A percentile compares a stretch with the other conserved stretches of the same genome.
phyloP scores from a whole-genome alignment of 352 stramenopile genomes.

The Thraustochytrium sp. region DNA sequence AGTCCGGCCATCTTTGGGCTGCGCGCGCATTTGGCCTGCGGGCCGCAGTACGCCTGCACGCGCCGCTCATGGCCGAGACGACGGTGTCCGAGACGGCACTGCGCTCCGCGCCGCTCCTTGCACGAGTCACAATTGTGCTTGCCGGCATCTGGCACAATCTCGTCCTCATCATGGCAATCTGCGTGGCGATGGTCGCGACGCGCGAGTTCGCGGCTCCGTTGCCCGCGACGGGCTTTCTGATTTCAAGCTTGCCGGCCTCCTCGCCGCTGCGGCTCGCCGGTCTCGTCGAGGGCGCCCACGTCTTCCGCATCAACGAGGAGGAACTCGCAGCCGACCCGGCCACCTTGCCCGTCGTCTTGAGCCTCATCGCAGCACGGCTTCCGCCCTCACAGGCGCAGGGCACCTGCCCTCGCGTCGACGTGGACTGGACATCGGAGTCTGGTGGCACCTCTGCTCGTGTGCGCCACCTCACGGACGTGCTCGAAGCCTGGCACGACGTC shows the following conservation, averaged over 20 bases:
- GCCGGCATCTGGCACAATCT: slow-evolving; percentile 1
- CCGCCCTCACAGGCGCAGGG: too few relatives aligned
- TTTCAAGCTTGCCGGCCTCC: neutral
- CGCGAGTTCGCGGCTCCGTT: neutral
- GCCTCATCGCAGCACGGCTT: too few relatives aligned
- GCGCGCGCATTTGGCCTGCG: neutral
- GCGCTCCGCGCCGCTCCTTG: neutral
- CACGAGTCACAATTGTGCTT: neutral
- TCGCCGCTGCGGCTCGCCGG: neutral
- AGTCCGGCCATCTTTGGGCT: neutral
- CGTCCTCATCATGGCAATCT: neutral
- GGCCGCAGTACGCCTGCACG: neutral
- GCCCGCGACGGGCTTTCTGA: neutral
- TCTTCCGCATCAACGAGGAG: neutral
- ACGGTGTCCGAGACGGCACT: neutral
- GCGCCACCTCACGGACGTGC: too few relatives aligned
- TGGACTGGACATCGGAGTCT: too few relatives aligned
- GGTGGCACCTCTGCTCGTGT: too few relatives aligned
- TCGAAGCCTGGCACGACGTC: neutral
- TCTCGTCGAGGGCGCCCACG: neutral
- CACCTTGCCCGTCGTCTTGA: too few relatives aligned
- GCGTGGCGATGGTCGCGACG: too few relatives aligned
- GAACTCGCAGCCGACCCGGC: too few relatives aligned
- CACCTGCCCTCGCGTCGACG: too few relatives aligned
- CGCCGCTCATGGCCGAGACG: neutral